phyloP scores from a whole-genome alignment of 805 yeast species.

The Sugiyamaella americana region DNA sequence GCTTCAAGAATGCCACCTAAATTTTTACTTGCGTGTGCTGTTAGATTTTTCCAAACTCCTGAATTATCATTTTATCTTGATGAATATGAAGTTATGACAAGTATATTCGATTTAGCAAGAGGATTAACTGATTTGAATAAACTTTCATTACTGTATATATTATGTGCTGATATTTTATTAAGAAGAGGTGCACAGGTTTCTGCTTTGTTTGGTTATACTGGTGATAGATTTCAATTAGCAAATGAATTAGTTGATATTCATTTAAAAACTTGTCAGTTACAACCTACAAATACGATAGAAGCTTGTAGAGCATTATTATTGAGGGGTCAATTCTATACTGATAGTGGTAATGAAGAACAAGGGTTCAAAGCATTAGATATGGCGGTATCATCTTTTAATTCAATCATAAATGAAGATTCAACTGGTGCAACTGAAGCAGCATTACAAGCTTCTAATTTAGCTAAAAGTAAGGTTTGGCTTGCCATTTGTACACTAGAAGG shows the following conservation, averaged over 20 bases:
- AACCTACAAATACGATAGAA: background rate
- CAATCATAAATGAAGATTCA: background rate
- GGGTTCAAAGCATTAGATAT: conserved; percentile 3
- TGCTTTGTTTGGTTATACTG: background rate
- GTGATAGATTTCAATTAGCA: conserved; percentile 3
- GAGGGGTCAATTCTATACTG: conserved; percentile 3
- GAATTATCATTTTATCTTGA: conserved; percentile 5
- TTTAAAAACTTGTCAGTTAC: background rate
- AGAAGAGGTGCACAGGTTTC: conserved; percentile 7
- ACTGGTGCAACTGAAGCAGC: conserved; percentile 2
- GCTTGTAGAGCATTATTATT: conserved; percentile 1
- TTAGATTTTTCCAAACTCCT: conserved; percentile 2
- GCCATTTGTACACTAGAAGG: background rate
- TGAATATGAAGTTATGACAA: conserved; percentile 4
- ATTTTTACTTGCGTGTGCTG: conserved; percentile 5
- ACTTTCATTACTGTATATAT: conserved; percentile 4
- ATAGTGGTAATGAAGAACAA: background rate
- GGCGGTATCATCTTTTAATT: background rate
- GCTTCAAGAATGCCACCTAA: conserved; percentile 4
- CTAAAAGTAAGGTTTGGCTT: background rate
- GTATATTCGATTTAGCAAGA: background rate
- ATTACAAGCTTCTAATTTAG: background rate
- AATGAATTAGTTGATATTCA: conserved; percentile 8
- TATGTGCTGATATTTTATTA: conserved; percentile 5
- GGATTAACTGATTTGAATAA: background rate